Evolutionary conservation across 768 basidiomycete species (phyloP).

Genomic region (Filobasidium floriforme): DNA sequence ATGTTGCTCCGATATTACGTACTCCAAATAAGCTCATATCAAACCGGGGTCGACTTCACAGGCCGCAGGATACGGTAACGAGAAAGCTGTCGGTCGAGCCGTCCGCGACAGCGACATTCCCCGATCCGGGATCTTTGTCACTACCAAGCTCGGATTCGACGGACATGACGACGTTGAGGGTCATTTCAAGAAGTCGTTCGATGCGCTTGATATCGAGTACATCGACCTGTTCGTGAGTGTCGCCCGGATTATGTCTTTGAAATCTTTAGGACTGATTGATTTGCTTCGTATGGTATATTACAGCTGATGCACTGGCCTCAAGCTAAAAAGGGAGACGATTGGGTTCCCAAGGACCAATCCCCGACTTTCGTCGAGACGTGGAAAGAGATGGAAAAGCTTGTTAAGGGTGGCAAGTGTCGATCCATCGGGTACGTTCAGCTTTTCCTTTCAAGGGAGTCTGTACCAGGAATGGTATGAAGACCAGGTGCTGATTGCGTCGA

Average conservation of each 20-base stretch:
- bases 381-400: conserved; percentile 45
- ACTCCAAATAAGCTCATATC: background rate
- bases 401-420: conserved; percentile 34
- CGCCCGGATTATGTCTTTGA: too few relatives aligned
- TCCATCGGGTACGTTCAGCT: conserved; percentile 16
- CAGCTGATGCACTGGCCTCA: conserved; percentile 49
- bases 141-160: conserved; percentile 22
- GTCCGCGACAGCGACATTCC: conserved; percentile 27
- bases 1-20: background rate
- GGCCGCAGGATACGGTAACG: conserved; percentile 27
- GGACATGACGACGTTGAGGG: conserved; percentile 38
- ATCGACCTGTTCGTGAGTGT: conserved; percentile 47
- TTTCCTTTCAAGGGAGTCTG: too few relatives aligned
- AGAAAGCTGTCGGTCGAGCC: conserved; percentile 36
- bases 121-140: conserved; percentile 27
- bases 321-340: conserved; percentile 24
- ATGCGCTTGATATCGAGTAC: conserved; percentile 49
- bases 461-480: too few relatives aligned
- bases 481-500: background rate
- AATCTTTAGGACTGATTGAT: too few relatives aligned
- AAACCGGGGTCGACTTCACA: background rate
- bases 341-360: conserved; percentile 29
- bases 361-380: conserved; percentile 46
- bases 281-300: too few relatives aligned
- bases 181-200: conserved; percentile 49